A percentile compares a stretch with the other conserved stretches of the same genome.
Evolutionary conservation across 2,329 filamentous ascomycete species (phyloP).

Genomic region (Colletotrichum viniferum): DNA sequence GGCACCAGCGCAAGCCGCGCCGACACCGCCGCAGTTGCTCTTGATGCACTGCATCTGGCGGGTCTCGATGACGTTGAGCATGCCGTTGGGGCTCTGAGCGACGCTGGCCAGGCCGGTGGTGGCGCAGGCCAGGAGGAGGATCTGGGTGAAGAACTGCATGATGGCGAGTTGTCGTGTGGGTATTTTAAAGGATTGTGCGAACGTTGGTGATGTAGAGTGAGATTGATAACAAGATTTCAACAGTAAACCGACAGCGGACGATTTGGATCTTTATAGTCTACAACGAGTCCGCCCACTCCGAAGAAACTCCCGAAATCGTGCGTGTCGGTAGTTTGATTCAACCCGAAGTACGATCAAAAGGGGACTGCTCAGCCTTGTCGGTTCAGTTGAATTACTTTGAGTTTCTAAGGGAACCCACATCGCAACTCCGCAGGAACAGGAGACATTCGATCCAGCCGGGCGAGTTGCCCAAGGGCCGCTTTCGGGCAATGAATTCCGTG

Average conservation of each 20-base stretch:
- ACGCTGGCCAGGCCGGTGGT: background rate
- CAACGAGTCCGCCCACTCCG: background rate
- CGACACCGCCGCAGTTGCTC: background rate
- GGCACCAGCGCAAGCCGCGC: background rate
- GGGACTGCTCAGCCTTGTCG: background rate
- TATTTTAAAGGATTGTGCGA: background rate
- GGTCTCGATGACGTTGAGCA: background rate
- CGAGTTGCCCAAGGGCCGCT: fast-evolving
- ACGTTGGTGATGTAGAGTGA: background rate
- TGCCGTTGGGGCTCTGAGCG: background rate
- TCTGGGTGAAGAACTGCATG: background rate
- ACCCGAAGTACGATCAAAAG: background rate
- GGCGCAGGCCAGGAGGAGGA: background rate
- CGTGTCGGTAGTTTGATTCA: background rate
- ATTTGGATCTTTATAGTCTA: background rate
- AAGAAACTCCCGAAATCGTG: background rate
- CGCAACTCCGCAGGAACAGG: background rate
- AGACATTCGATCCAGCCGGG: background rate
- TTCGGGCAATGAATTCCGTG: background rate
- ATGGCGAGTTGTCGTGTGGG: background rate
- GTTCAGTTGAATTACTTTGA: background rate
- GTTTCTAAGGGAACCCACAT: background rate
- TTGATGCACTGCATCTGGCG: background rate
- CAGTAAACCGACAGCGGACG: fast-evolving
- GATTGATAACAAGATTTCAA: background rate